Base-by-base conservation (phyloP, 108 stramenopile genomes). In the Fragilaria radians region DNA sequence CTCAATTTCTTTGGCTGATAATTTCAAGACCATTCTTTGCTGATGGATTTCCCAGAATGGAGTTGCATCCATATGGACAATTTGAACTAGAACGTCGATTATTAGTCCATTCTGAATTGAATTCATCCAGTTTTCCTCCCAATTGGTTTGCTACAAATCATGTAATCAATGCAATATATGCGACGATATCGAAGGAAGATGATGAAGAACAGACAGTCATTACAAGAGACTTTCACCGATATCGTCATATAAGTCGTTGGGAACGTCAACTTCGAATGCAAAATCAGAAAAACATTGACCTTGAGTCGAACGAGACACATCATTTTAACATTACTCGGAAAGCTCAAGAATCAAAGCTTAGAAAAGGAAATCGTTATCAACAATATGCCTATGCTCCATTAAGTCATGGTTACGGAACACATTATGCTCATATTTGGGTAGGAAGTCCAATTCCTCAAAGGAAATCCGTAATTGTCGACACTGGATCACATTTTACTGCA, bases 381-480 rank as follows among this genome's bases (percentile, higher is more conserved):
- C 22, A 59, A 32, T 81, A 76, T 57, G 74, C 75, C 32, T 73
- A 72, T 4, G 68, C 77, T 33, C 84, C 88, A 4, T 46, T 89
- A 34, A 69, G 63, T 55, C 83, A 84, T 67, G 94, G 94, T 4
- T 88, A 84, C 63, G 94, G 94, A 25, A 95, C 95, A 3, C 95
- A 94, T 62, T 94, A 87, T 52, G 61, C 88, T 9, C 87, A 93
- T 59, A 63, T 94, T 4, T 94, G 81, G 72, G 88, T 85, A 17
- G 95, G 95, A 7, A 78, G 83, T 34, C 95, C 95, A 0, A n/a
- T n/a, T 42, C 71, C 95, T 14, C 93, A 96, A 65, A 73, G 95
- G 0, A 85, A 89, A 46, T 89, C 90, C n/a, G 85, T 96, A 47
- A 94, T 96, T 61, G 69, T 96, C 49, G 95, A 96, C 67, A 96